Percentiles rank a stretch among this genome's conserved stretches.
Conservation (phyloP, 2,329 filamentous ascomycete species). For the Niveomyces coronatus region DNA sequence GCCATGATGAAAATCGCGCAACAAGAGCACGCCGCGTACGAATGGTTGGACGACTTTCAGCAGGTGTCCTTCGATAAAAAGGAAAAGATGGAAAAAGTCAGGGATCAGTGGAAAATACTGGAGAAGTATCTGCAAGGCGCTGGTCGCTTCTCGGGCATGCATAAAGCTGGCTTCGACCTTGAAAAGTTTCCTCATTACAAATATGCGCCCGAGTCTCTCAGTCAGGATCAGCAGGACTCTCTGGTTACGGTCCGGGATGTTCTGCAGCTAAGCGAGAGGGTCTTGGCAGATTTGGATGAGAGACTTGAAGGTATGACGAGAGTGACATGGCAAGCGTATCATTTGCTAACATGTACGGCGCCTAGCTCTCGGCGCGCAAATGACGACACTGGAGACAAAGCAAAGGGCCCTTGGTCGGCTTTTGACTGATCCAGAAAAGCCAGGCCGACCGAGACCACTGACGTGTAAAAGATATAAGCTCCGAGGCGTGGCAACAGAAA, state of each 20-base stretch:
- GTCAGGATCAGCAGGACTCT: slow-evolving; percentile 21
- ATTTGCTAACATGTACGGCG: slow-evolving; percentile 14
- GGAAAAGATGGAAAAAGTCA: slow-evolving; percentile 20
- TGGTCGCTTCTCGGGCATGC: slow-evolving; percentile 26
- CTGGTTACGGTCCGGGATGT: slow-evolving; percentile 23
- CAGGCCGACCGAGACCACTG: slow-evolving; percentile 26
- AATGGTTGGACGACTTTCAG: slow-evolving; percentile 19
- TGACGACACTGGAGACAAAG: slow-evolving; percentile 23
- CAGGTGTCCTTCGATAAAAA: slow-evolving; percentile 19
- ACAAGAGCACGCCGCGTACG: slow-evolving; percentile 18
- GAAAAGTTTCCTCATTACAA: slow-evolving; percentile 28
- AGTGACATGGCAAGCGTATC: background rate
- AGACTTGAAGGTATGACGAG: slow-evolving; percentile 26
- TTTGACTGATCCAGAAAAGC: slow-evolving; percentile 29
- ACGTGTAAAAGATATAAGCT: slow-evolving; percentile 37
- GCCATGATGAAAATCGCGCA: slow-evolving; percentile 15
- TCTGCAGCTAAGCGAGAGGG: slow-evolving; percentile 21
- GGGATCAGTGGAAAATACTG: slow-evolving; percentile 22
- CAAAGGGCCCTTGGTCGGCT: slow-evolving; percentile 28
- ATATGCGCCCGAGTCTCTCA: slow-evolving; percentile 26
- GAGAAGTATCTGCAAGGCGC: slow-evolving; percentile 25
- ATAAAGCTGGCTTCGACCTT: slow-evolving; percentile 27
- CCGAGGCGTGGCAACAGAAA: slow-evolving; percentile 39
- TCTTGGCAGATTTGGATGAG: slow-evolving; percentile 24
- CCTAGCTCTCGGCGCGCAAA: slow-evolving; percentile 20